These are phyloP conservation scores for Truncatella angustata DNA, from an alignment of 2,329 filamentous ascomycete species.

Conservation along the genomic window DNA sequence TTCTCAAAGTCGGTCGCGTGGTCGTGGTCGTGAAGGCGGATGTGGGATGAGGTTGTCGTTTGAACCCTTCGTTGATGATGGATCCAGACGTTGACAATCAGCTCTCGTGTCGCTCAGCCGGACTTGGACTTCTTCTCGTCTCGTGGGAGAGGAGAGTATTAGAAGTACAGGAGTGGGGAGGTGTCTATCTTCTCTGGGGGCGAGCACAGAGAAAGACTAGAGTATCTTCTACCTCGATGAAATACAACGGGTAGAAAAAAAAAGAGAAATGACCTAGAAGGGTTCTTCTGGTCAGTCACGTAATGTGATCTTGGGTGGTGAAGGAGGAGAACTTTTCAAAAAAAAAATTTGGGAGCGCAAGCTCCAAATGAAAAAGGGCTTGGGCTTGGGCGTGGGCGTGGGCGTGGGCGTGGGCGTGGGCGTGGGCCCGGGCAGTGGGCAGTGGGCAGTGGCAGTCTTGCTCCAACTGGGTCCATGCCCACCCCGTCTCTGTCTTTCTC, in stretches of 20 bases:
- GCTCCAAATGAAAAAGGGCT: conserved; percentile 1
- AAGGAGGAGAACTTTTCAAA: conserved; percentile 9
- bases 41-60: neutral
- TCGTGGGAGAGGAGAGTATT: conserved; percentile 4
- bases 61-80: neutral
- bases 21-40: no score
- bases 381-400: no score
- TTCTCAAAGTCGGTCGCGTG: no score
- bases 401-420: no score
- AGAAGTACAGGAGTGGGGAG: conserved; percentile 11
- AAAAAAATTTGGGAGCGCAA: conserved; percentile 5
- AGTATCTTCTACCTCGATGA: conserved; percentile 7
- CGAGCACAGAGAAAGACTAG: conserved; percentile 4
- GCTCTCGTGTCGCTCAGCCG: neutral
- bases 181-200: conserved; percentile 5
- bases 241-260: conserved; percentile 10
- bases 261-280: conserved; percentile 5
- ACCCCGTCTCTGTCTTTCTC: no score
- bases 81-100: neutral
- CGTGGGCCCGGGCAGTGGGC: no score
- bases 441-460: no score
- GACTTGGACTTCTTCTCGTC: conserved; percentile 1
- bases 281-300: conserved; percentile 9
- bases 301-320: conserved; percentile 10
- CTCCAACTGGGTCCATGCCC: no score